These are phyloP conservation scores for Hevea brasiliensis DNA, from an alignment of 345 rosid species.

Conservation along the genomic window DNA sequence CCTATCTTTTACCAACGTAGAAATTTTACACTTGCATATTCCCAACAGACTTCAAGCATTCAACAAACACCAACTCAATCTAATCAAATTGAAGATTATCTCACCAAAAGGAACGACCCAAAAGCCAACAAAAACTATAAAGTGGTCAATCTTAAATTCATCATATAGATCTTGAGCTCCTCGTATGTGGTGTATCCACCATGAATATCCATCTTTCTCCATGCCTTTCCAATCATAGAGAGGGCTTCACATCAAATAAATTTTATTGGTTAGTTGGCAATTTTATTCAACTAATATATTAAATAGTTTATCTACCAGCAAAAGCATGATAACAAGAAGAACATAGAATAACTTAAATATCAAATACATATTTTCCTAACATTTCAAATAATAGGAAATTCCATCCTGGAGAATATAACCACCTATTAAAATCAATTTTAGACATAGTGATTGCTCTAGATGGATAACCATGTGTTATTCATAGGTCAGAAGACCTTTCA, in stretches of 20 bases:
- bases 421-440: not conserved
- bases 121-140: slow-evolving; percentile 95
- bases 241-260: slow-evolving; percentile 57
- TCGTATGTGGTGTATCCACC: slow-evolving; percentile 80
- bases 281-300: not conserved
- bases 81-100: slow-evolving; percentile 25
- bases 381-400: not conserved
- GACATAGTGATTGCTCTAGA: not conserved
- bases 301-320: slow-evolving; percentile 4
- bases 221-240: slow-evolving; percentile 91
- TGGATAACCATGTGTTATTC: not conserved
- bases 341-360: slow-evolving; percentile 6
- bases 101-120: slow-evolving; percentile 95
- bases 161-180: slow-evolving; percentile 77
- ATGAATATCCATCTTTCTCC: slow-evolving; percentile 80
- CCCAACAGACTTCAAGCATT: slow-evolving; percentile 7
- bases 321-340: not conserved
- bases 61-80: slow-evolving; percentile 8
- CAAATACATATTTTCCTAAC: not conserved
- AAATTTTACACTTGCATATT: too few relatives aligned
- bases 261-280: slow-evolving; percentile 16
- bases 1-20: too few relatives aligned
- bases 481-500: not conserved
- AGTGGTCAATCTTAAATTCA: slow-evolving; percentile 93
- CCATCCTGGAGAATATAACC: not conserved